A percentile compares a stretch with the other conserved stretches of the same genome.
These are phyloP conservation scores for Nemania serpens DNA, from an alignment of 2,329 filamentous ascomycete species.

Conservation along the genomic window DNA sequence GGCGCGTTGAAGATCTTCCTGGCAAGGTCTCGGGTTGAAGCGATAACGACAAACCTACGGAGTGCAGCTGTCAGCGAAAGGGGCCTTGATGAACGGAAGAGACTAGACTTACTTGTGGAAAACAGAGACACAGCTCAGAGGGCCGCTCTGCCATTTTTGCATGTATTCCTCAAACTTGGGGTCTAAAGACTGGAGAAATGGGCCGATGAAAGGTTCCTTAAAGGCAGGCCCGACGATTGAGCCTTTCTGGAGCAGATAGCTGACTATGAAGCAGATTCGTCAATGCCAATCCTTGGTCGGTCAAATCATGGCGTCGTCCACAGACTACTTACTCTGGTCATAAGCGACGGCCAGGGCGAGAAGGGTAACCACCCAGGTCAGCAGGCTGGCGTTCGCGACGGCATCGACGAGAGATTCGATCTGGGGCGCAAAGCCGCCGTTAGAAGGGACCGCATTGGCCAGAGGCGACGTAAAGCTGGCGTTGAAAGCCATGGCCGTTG, in stretches of 20 bases:
- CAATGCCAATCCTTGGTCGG: conserved; percentile 12
- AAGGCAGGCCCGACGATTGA: conserved; percentile 73
- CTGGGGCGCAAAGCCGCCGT: conserved; percentile 57
- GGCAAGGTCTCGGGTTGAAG: conserved; percentile 90
- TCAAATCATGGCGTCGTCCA: neutral
- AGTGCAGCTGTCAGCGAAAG: too few relatives aligned
- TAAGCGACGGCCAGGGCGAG: conserved; percentile 76
- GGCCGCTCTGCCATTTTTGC: conserved; percentile 88
- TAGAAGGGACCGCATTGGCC: conserved; percentile 61
- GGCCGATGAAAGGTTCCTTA: conserved; percentile 90
- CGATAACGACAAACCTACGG: conserved; percentile 90
- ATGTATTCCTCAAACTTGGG: conserved; percentile 92
- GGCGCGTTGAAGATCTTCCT: conserved; percentile 98
- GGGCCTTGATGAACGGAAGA: neutral
- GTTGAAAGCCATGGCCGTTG: conserved; percentile 59
- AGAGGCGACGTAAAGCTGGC: conserved; percentile 69
- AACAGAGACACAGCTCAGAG: conserved; percentile 94
- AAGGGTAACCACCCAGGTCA: conserved; percentile 71
- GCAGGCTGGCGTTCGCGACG: conserved; percentile 61
- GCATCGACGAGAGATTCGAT: conserved; percentile 60
- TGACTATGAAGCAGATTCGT: conserved; percentile 56
- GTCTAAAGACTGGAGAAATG: conserved; percentile 89
- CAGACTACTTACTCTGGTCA: conserved; percentile 76
- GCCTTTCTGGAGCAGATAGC: conserved; percentile 76
- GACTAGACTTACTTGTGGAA: conserved; percentile 84